These are phyloP conservation scores for Paramecium pentaurelia DNA, from an alignment of 73 alveolate species.

Conservation along the genomic window DNA sequence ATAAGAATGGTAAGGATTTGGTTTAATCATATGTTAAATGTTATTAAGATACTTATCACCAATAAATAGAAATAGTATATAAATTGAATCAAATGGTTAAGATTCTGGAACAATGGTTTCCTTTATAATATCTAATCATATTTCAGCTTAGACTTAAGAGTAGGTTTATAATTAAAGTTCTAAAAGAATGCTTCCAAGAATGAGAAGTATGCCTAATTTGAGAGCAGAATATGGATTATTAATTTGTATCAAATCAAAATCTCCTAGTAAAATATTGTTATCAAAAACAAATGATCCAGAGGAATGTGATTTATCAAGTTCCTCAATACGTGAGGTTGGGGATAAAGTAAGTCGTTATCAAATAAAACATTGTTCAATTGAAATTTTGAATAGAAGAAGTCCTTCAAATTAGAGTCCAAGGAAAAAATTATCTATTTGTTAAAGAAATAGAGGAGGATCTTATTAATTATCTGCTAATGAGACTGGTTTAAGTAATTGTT, in stretches of 20 bases:
- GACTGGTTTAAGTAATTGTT: not conserved
- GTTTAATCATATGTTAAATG: constrained; percentile 50
- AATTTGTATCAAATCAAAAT: not conserved
- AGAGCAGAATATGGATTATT: constrained; percentile 44
- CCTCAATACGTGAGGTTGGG: not conserved
- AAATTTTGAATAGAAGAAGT: not conserved
- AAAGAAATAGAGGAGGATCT: not conserved
- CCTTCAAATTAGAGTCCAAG: not conserved
- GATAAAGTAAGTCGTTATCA: not conserved
- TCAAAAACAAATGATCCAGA: not conserved
- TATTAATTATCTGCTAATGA: not conserved
- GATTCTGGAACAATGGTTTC: constrained; percentile 25
- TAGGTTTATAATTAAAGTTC: not conserved
- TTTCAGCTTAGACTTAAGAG: not conserved
- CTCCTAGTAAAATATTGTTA: constrained; percentile 15
- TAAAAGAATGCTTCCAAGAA: not conserved
- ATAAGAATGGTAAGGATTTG: constrained; percentile 46
- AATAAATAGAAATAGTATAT: not conserved
- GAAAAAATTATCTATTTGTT: not conserved
- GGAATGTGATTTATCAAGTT: constrained; percentile 24
- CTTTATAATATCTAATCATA: constrained; percentile 6
- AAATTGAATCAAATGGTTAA: not conserved
- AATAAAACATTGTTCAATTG: not conserved
- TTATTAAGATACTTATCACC: constrained; percentile 37
- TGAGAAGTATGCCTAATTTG: not conserved